Conservation (phyloP, 371 early-diverging fungal genomes). For the Mucor irregularis region DNA sequence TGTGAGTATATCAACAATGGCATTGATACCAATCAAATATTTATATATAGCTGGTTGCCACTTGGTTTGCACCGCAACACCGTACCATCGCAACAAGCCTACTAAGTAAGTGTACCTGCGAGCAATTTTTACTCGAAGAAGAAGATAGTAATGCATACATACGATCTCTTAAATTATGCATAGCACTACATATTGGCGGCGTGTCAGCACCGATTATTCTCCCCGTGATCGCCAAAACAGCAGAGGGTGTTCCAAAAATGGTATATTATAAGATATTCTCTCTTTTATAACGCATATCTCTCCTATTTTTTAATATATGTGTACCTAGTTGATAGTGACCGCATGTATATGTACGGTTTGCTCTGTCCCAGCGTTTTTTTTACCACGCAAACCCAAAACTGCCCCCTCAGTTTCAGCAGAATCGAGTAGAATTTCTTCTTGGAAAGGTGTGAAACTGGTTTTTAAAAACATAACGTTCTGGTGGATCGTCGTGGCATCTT, state of each 20-base stretch:
- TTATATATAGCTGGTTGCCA: slow-evolving; percentile 13
- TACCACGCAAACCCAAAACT: slow-evolving; percentile 30
- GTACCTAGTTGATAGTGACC: slow-evolving; percentile 21
- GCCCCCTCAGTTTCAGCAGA: slow-evolving; percentile 30
- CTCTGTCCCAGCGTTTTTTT: slow-evolving; percentile 26
- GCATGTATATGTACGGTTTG: slow-evolving; percentile 24
- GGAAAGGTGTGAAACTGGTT: slow-evolving; percentile 20
- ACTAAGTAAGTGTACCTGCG: slow-evolving; percentile 2
- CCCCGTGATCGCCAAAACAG: slow-evolving; percentile 4
- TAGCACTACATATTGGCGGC: slow-evolving; percentile 7
- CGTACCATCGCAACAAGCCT: slow-evolving; percentile 16
- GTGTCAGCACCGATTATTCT: slow-evolving; percentile 3
- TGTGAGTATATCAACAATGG: too few relatives aligned
- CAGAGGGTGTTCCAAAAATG: slow-evolving; percentile 5
- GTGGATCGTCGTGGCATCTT: slow-evolving; percentile 18
- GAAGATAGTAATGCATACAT: not conserved
- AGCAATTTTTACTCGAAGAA: too few relatives aligned
- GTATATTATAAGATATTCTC: too few relatives aligned
- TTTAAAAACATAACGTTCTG: slow-evolving; percentile 24
- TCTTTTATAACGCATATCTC: too few relatives aligned
- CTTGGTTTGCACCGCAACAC: slow-evolving; percentile 22
- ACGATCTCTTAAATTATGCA: too few relatives aligned
- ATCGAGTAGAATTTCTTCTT: slow-evolving; percentile 18
- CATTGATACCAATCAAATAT: not conserved
- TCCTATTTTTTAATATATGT: too few relatives aligned